Conservation (phyloP, 2,329 filamentous ascomycete species). For the Pseudogymnoascus sp. region DNA sequence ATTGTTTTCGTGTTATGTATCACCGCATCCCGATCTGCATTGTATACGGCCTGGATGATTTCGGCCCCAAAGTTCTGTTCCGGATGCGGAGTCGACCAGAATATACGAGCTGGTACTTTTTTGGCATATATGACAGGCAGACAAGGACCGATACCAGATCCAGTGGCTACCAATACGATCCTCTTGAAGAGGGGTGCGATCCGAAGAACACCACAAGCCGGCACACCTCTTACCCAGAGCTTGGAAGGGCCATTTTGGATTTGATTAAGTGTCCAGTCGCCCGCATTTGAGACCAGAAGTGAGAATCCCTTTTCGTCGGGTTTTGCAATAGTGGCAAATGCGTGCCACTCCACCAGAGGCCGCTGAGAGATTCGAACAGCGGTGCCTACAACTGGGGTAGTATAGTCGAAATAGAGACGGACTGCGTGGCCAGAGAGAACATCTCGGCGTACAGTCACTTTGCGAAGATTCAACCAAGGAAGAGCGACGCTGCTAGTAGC, state of each 20-base stretch:
- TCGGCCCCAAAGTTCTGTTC: constrained; percentile 28
- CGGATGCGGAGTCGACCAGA: constrained; percentile 31
- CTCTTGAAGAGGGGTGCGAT: constrained; percentile 57
- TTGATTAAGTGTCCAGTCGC: constrained; percentile 62
- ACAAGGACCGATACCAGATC: constrained; percentile 64
- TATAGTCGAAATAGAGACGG: constrained; percentile 60
- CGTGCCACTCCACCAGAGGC: constrained; percentile 64
- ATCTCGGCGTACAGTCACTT: constrained; percentile 56
- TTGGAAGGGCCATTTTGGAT: constrained; percentile 53
- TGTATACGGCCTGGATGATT: constrained; percentile 22
- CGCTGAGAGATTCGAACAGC: constrained; percentile 52
- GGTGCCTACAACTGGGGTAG: constrained; percentile 47
- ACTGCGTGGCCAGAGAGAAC: constrained; percentile 64
- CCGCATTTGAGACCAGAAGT: constrained; percentile 62
- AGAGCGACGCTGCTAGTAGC: constrained; percentile 59
- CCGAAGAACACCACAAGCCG: constrained; percentile 59
- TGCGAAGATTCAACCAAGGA: constrained; percentile 66
- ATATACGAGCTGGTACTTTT: constrained; percentile 31
- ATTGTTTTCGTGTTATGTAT: constrained; percentile 27
- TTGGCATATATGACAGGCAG: constrained; percentile 33
- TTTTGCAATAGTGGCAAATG: constrained; percentile 65
- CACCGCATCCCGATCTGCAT: constrained; percentile 26
- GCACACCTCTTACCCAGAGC: constrained; percentile 61
- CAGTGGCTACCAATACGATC: constrained; percentile 60
- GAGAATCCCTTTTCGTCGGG: constrained; percentile 52